Conservation (phyloP, 2,329 filamentous ascomycete genomes). For the Podosphaera xanthii region DNA sequence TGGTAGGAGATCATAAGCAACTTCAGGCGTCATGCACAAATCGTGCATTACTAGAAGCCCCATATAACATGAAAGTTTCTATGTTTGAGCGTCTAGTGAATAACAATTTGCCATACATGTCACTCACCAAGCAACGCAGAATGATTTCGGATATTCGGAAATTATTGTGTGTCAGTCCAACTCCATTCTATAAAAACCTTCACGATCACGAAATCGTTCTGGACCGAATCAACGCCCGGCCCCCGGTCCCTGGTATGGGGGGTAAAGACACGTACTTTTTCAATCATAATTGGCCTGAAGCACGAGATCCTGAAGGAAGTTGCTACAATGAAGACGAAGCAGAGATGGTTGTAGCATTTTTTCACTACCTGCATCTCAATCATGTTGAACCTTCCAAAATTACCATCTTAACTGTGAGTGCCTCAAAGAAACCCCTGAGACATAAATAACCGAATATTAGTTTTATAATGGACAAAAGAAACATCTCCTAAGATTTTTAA, state of each 20-base stretch:
- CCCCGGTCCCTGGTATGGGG: conserved; percentile 38
- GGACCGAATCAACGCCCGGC: conserved; percentile 25
- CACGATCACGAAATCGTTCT: conserved; percentile 34
- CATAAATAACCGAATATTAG: conserved; percentile 2
- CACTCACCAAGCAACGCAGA: conserved; percentile 35
- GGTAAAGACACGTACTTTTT: conserved; percentile 36
- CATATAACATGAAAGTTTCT: conserved; percentile 38
- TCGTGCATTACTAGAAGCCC: conserved; percentile 27
- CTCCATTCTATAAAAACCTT: conserved; percentile 36
- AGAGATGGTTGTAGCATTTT: conserved; percentile 51
- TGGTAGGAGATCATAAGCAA: conserved; percentile 49
- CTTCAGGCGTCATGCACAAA: conserved; percentile 37
- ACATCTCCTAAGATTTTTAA: conserved; percentile 27
- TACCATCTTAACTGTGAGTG: conserved; percentile 43
- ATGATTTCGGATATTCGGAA: conserved; percentile 48
- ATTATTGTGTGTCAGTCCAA: conserved; percentile 21
- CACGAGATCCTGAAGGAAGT: conserved; percentile 36
- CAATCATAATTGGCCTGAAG: conserved; percentile 41
- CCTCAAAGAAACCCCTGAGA: not conserved
- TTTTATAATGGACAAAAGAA: conserved; percentile 76
- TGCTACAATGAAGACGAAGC: conserved; percentile 51
- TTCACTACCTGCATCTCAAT: conserved; percentile 48
- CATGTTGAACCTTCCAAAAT: conserved; percentile 36
- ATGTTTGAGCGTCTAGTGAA: conserved; percentile 45
- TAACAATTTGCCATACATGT: conserved; percentile 30